A percentile compares a stretch with the other conserved stretches of the same genome.
These are phyloP conservation scores for Stentor coeruleus DNA, from an alignment of 73 alveolate species.

Conservation along the genomic window DNA sequence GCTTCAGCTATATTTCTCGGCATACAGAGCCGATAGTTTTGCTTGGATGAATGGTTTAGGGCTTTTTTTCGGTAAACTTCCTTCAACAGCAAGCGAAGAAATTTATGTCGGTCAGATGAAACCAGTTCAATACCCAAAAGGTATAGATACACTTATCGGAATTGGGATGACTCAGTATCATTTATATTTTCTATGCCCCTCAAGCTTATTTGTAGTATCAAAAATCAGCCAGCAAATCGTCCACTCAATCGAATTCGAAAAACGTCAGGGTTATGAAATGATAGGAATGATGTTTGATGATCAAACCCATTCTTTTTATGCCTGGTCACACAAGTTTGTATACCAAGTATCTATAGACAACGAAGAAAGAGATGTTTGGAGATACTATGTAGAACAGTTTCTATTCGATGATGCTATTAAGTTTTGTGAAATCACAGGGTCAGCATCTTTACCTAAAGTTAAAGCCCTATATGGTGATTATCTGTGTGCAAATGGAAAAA, in stretches of 20 bases:
- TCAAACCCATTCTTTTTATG: conserved; percentile 44
- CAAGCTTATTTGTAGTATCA: conserved; percentile 44
- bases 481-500: conserved; percentile 65
- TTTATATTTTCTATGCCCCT: conserved; percentile 43
- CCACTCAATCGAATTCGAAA: conserved; percentile 35
- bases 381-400: conserved; percentile 69
- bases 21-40: conserved; percentile 14
- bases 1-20: background rate
- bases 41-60: conserved; percentile 26
- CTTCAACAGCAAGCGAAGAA: conserved; percentile 1
- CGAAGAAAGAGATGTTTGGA: conserved; percentile 89
- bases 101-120: background rate
- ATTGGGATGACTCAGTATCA: conserved; percentile 49
- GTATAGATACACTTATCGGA: background rate
- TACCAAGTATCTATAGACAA: conserved; percentile 51
- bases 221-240: conserved; percentile 59
- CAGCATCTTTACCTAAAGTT: conserved; percentile 49
- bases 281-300: conserved; percentile 44
- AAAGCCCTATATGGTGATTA: conserved; percentile 81
- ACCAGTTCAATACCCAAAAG: conserved; percentile 12
- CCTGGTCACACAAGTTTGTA: conserved; percentile 35
- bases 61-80: background rate
- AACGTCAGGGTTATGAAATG: conserved; percentile 39
- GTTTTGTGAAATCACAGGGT: conserved; percentile 45
- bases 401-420: conserved; percentile 61